Evolutionary conservation across 1,284 basidiomycete genomes (phyloP).

Genomic region (Tilletia indica): DNA sequence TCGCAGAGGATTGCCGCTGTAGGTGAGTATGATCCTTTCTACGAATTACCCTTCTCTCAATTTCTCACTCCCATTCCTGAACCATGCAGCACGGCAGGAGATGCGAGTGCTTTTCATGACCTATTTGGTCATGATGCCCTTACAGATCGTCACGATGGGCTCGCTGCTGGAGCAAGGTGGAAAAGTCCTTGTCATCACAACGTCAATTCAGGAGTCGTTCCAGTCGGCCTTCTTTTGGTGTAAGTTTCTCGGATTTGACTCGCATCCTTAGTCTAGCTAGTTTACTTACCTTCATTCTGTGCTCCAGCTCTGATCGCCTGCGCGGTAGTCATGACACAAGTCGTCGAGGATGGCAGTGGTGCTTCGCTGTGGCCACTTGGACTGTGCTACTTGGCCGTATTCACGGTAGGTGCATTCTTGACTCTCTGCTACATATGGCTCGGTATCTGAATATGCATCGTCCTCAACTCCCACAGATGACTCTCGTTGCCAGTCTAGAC

Average conservation of each 20-base stretch:
- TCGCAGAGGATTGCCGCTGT: neutral
- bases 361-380: slow-evolving; percentile 2
- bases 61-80: neutral
- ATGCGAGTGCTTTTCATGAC: slow-evolving; percentile 14
- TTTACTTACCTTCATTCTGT: neutral
- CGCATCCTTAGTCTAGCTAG: too few relatives aligned
- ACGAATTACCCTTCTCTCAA: neutral
- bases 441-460: neutral
- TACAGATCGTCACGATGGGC: neutral
- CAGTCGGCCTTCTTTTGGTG: slow-evolving; percentile 3
- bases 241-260: neutral
- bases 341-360: neutral
- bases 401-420: neutral
- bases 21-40: neutral
- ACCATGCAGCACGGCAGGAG: slow-evolving; percentile 13
- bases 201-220: neutral
- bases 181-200: neutral
- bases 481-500: slow-evolving; percentile 9
- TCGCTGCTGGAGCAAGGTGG: slow-evolving; percentile 2
- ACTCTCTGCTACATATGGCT: neutral
- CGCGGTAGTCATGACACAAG: slow-evolving; percentile 12
- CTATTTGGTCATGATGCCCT: neutral
- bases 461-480: neutral
- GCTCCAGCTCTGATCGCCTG: neutral
- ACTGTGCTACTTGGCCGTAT: slow-evolving; percentile 5